Base-by-base conservation (phyloP, 2,329 filamentous ascomycete genomes). In the Capronia americana region DNA sequence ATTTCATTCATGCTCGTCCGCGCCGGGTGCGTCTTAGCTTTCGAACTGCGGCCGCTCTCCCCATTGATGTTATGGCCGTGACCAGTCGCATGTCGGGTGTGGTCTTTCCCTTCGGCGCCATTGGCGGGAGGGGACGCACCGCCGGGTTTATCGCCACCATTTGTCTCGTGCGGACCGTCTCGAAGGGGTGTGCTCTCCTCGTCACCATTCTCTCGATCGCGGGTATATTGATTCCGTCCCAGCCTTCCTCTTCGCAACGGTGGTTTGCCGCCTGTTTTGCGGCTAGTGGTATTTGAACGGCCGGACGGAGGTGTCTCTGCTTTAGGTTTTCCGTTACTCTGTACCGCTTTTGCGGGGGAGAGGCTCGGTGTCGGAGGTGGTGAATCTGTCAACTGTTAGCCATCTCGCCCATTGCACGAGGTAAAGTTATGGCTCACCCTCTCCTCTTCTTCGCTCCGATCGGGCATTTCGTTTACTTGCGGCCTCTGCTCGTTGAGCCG, bases 1-100 rank as follows among this genome's bases (percentile, higher is more conserved):
- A 96, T 93, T 75, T 97, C 93, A 66, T 89, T 89, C 88, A 96
- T 91, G 30, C 89, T 93, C 64, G 93, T 87, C 72, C 84, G 82
- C 61, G 86, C 82, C 12, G 84, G 78, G 69, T 86, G 82, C 58
- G 84, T 82, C 67, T 83, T 83, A 3, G 82, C 77, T 76, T 91
- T 92, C 71, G 85, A 88, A 70, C 83, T 84, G 77, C 85, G 86
- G 57, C 83, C 82, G 64, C 81, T 79, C 73, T 86, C 88, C 65
- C 81, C 81, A 72, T 85, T 82, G 70, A 88, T 90, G 71, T 83
- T 78, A 55, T 87, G 83, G 17, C 23, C n/a, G 20, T 23, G 44
- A 8, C 46, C 30, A 10, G 32, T 55, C 28, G 28, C 12, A 4
- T 23, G 23, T 17, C 30, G 20, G 28, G 8, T 30, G 48, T 51